These are phyloP conservation scores for Boletus hoseneyae DNA, from an alignment of 1,284 basidiomycete species.

Conservation along the genomic window DNA sequence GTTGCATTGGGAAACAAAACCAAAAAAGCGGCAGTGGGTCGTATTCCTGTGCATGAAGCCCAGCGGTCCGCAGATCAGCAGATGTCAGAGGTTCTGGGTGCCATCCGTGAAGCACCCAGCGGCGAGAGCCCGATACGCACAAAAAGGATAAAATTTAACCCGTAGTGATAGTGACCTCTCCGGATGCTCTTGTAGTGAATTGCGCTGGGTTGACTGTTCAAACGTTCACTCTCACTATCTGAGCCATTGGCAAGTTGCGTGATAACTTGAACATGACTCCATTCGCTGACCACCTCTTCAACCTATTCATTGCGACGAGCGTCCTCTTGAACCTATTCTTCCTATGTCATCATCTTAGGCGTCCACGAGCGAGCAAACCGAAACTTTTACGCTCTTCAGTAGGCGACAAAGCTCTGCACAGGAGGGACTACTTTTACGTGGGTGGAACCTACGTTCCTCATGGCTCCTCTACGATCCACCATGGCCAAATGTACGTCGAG, in stretches of 20 bases:
- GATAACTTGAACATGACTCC: not conserved
- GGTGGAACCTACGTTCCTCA: conserved; percentile 37
- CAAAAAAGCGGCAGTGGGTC: conserved; percentile 40
- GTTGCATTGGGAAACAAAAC: conserved; percentile 52
- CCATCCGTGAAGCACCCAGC: conserved; percentile 27
- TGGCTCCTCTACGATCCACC: conserved; percentile 34
- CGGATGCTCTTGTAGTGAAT: too few relatives aligned
- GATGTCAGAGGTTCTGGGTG: conserved; percentile 34
- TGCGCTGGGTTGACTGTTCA: too few relatives aligned
- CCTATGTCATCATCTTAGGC: conserved; percentile 7
- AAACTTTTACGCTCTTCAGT: not conserved
- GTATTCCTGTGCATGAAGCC: conserved; percentile 6
- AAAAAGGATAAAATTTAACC: conserved; percentile 23
- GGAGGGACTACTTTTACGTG: conserved; percentile 43
- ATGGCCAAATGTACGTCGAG: conserved; percentile 48
- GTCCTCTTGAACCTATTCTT: conserved; percentile 22
- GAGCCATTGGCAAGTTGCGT: too few relatives aligned
- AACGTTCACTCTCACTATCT: too few relatives aligned
- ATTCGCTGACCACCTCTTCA: conserved; percentile 5
- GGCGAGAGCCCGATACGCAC: conserved; percentile 13
- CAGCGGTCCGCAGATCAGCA: conserved; percentile 23
- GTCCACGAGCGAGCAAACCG: conserved; percentile 2
- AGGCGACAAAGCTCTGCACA: conserved; percentile 32
- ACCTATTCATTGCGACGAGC: conserved; percentile 15
- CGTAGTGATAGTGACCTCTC: not conserved